Evolutionary conservation across 2,329 filamentous ascomycete species (phyloP), one percentile per base, ranked within the genome.

Genomic region (Juglanconis juglandina): DNA sequence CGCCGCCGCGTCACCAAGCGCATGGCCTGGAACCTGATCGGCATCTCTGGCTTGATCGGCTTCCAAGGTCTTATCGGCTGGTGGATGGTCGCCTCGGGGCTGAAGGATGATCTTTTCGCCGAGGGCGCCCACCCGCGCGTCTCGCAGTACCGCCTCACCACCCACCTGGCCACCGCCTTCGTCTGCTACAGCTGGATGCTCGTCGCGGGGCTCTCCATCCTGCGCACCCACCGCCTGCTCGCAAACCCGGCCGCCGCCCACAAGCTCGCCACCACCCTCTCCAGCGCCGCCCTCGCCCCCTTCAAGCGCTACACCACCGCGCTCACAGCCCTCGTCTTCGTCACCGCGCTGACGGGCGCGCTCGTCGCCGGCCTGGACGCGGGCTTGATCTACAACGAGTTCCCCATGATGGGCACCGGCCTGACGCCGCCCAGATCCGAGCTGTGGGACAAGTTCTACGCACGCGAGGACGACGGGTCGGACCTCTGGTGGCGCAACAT

Each of bases 21-120:
- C 56, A 96, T 96, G 88, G 87, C 92, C 14, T 73, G 81, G 67
- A 88, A 90, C 64, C 81, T 99, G 13, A 77, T 86, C 46, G 94
- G 92, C 11, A 98, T 99, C 64, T 91, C 91, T 48, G 86, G 83
- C 53, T 81, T 98, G 68, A 97, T 99, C 69, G 95, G 92, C 58
- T 95, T 96, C 74, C 95, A 99, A 75, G 95, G 95, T 49, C 85
- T 95, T 69, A 88, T 99, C 65, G 95, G 95, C 58, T 99, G 95
- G 95, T 99, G 95, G 92, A 99, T 99, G 95, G 95, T 99, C 68
- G 96, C 96, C 76, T 96, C 91, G 10, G 95, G 95, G 1, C 81
- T 99, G 64, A 96, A 94, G 73, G 95, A 98, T 72, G 95, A 99
- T 73, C 84, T 99, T 34, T 97, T 99, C 71, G 91, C 91, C 24